phyloP scores from a whole-genome alignment of 1,284 basidiomycete species.

The Fomitopsis pinicola region DNA sequence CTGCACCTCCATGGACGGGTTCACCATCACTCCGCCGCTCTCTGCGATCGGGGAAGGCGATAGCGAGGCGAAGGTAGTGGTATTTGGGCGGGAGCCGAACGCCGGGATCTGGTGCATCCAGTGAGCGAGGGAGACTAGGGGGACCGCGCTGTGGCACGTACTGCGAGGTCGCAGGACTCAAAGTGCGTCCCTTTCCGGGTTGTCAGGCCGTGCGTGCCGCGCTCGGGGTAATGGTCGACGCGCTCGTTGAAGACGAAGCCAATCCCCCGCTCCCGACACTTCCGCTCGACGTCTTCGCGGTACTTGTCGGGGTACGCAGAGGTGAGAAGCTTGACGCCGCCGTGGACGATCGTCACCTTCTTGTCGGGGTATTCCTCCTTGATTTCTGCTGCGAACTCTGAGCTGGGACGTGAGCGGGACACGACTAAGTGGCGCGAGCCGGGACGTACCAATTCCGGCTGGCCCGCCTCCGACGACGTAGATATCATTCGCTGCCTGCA shows the following conservation, averaged over 20 bases:
- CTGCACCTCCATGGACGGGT: constrained; percentile 47
- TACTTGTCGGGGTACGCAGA: constrained; percentile 51
- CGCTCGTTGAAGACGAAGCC: constrained; percentile 52
- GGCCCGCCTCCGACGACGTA: constrained; percentile 61
- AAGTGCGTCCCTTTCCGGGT: constrained; percentile 52
- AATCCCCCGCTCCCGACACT: constrained; percentile 40
- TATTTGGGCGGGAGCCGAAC: constrained; percentile 48
- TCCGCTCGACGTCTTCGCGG: constrained; percentile 41
- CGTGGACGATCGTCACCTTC: constrained; percentile 64
- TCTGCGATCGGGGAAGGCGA: constrained; percentile 38
- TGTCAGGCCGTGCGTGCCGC: constrained; percentile 29
- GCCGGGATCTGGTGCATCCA: constrained; percentile 38
- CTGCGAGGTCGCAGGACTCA: constrained; percentile 44
- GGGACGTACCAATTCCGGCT: constrained; percentile 49
- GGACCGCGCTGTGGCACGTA: neutral
- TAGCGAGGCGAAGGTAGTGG: constrained; percentile 42
- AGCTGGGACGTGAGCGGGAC: neutral
- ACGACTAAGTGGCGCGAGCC: neutral
- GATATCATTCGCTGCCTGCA: constrained; percentile 44
- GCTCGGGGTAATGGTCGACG: constrained; percentile 40
- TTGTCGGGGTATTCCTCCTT: constrained; percentile 50
- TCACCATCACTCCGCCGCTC: constrained; percentile 42
- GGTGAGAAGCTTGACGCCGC: constrained; percentile 48
- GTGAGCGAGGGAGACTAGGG: neutral
- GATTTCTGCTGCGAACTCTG: constrained; percentile 58